Conservation (phyloP, 1,284 basidiomycete genomes). For the Hymenochaete sp. region DNA sequence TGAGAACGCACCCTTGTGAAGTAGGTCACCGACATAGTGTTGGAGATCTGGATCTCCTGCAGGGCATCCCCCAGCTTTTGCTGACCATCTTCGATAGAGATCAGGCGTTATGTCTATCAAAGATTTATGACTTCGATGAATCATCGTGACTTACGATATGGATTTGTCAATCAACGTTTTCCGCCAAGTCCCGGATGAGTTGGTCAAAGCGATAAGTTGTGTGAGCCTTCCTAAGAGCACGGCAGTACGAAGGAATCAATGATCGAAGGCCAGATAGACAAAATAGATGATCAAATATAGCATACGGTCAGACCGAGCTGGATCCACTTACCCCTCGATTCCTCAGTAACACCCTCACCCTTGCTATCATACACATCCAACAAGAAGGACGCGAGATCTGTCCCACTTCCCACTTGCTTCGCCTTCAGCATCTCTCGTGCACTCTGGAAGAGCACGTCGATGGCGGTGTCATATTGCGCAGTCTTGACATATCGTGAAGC, state of each 20-base stretch:
- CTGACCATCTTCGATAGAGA: slow-evolving; percentile 59
- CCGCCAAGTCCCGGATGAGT: slow-evolving; percentile 68
- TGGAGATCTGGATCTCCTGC: slow-evolving; percentile 81
- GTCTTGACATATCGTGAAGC: slow-evolving; percentile 80
- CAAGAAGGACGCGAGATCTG: slow-evolving; percentile 71
- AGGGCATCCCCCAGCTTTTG: slow-evolving; percentile 65
- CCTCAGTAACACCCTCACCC: slow-evolving; percentile 57
- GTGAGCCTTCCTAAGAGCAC: slow-evolving; percentile 57
- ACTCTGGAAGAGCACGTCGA: slow-evolving; percentile 83
- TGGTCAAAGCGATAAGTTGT: slow-evolving; percentile 73
- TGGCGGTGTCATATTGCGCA: slow-evolving; percentile 69
- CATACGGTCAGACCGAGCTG: background rate
- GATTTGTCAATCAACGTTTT: slow-evolving; percentile 72
- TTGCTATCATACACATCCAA: slow-evolving; percentile 74
- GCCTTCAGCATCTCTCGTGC: slow-evolving; percentile 78
- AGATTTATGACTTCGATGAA: slow-evolving; percentile 2
- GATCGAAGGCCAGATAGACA: background rate
- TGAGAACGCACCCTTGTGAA: slow-evolving; percentile 66
- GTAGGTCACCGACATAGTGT: slow-evolving; percentile 79
- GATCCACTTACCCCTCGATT: slow-evolving; percentile 59
- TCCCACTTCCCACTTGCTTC: slow-evolving; percentile 81
- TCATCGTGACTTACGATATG: slow-evolving; percentile 51
- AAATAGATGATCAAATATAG: slow-evolving; percentile 1
- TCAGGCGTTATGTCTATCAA: background rate
- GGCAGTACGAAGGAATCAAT: background rate